These are phyloP conservation scores for Medicago lupulina DNA, from an alignment of 306 rosid species.

Conservation along the genomic window DNA sequence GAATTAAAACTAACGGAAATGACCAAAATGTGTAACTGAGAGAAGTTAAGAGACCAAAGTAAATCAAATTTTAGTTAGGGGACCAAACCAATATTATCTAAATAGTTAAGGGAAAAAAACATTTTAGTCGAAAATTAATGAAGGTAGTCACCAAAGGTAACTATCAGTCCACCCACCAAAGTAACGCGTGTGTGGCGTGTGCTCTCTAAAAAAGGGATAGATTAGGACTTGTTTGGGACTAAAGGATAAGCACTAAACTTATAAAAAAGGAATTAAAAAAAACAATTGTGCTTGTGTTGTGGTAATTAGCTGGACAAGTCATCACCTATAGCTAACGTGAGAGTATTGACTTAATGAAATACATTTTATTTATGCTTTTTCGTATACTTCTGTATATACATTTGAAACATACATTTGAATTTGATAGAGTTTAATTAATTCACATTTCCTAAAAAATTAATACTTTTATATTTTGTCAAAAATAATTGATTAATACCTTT, in stretches of 20 bases:
- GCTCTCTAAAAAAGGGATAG: constrained; percentile 39
- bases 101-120: no score
- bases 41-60: no score
- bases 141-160: background rate
- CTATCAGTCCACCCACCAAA: background rate
- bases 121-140: background rate
- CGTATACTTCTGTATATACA: background rate
- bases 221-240: constrained; percentile 38
- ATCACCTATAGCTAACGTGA: constrained; percentile 16
- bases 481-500: background rate
- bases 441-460: background rate
- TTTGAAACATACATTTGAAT: background rate
- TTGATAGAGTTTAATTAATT: background rate
- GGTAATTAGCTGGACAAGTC: constrained; percentile 59
- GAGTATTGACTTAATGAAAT: background rate
- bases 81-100: no score
- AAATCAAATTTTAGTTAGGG: no score
- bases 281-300: constrained; percentile 22
- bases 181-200: constrained; percentile 83
- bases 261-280: constrained; percentile 14
- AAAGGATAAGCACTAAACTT: constrained; percentile 50
- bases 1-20: no score
- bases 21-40: no score
- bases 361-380: background rate
- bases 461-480: background rate